Evolutionary conservation across 1,284 basidiomycete species (phyloP).

Genomic region (Apiotrichum brassicae): DNA sequence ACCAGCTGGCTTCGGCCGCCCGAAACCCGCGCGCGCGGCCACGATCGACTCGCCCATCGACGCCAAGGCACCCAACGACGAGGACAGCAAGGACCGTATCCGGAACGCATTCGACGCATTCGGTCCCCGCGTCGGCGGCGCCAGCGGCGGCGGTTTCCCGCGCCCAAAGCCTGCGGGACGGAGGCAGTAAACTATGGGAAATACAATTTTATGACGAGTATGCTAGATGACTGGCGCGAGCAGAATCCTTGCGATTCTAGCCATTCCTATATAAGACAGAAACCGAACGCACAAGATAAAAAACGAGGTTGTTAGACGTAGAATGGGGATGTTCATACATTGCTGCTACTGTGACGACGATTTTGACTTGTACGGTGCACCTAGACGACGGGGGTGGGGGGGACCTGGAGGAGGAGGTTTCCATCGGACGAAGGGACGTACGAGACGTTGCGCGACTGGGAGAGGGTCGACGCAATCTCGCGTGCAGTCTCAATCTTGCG

Average conservation of each 20-base stretch:
- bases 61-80: conserved; percentile 28
- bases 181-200: no score
- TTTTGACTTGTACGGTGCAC: not conserved
- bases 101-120: conserved; percentile 44
- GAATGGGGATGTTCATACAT: conserved; percentile 17
- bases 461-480: conserved; percentile 69
- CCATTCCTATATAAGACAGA: no score
- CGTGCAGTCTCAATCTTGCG: conserved; percentile 97
- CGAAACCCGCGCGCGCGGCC: not conserved
- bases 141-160: conserved; percentile 34
- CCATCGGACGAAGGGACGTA: conserved; percentile 76
- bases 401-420: conserved; percentile 76
- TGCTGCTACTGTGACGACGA: conserved; percentile 8
- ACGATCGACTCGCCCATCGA: conserved; percentile 14
- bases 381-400: conserved; percentile 53
- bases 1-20: conserved; percentile 10
- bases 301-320: no score
- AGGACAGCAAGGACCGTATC: conserved; percentile 37
- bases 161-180: conserved; percentile 41
- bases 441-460: conserved; percentile 73
- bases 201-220: no score
- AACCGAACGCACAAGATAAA: no score
- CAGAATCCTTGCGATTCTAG: no score
- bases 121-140: conserved; percentile 38
- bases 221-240: no score